A percentile compares a stretch with the other conserved stretches of the same genome.
Evolutionary conservation across 2,329 filamentous ascomycete genomes (phyloP).

Genomic region (Epichloe glyceriae): DNA sequence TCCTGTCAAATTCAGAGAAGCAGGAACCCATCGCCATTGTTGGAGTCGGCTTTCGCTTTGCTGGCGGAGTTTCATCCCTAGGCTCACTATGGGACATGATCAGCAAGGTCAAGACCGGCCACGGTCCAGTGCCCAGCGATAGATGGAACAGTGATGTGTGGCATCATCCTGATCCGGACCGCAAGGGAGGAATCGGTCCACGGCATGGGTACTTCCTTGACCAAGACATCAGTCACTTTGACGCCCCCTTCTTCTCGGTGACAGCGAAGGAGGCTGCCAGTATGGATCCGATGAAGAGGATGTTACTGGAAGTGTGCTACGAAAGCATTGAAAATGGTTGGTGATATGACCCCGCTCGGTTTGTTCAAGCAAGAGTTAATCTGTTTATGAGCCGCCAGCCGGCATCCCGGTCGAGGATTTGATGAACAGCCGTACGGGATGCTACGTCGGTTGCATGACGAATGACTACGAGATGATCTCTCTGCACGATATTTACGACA

Average conservation of each 20-base stretch:
- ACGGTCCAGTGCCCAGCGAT: constrained; percentile 13
- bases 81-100: constrained; percentile 24
- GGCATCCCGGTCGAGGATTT: too few species aligned
- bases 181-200: constrained; percentile 7
- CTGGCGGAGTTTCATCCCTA: constrained; percentile 20
- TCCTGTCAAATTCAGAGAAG: too few species aligned
- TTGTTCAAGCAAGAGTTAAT: too few species aligned
- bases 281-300: constrained; percentile 18
- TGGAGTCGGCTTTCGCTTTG: constrained; percentile 25
- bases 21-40: constrained; percentile 25
- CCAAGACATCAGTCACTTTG: constrained; percentile 32
- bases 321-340: constrained; percentile 11
- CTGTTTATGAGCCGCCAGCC: too few species aligned
- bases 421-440: too few species aligned
- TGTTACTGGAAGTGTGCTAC: constrained; percentile 15
- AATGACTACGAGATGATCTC: too few species aligned
- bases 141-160: constrained; percentile 14
- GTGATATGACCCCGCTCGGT: too few species aligned
- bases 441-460: too few species aligned
- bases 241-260: constrained; percentile 26
- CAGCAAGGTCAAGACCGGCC: constrained; percentile 19
- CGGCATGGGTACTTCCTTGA: constrained; percentile 12
- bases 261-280: constrained; percentile 11
- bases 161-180: constrained; percentile 18
- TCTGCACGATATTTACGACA: too few species aligned